Conservation (phyloP, 2,329 filamentous ascomycete genomes). For the Hirsutella minnesotensis region DNA sequence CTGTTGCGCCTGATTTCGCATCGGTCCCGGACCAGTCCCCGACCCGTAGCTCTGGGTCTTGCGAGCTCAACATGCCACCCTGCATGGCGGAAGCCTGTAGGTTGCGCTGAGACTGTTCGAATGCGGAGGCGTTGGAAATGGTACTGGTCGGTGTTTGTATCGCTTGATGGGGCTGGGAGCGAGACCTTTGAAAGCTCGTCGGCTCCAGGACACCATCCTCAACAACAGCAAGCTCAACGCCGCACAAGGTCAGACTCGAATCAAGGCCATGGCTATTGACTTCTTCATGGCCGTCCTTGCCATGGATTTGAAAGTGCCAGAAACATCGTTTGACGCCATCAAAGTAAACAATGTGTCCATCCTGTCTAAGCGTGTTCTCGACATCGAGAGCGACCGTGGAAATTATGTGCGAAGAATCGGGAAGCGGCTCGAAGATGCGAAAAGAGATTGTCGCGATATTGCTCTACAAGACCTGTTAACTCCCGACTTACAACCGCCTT, state of each 20-base stretch:
- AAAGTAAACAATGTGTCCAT: conserved; percentile 41
- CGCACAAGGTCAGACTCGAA: conserved; percentile 29
- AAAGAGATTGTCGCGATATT: conserved; percentile 44
- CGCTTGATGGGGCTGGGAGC: conserved; percentile 25
- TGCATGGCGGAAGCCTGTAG: conserved; percentile 6
- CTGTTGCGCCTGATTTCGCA: conserved; percentile 10
- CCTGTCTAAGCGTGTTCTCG: conserved; percentile 36
- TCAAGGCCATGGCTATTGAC: conserved; percentile 17
- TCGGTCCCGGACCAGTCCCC: conserved; percentile 16
- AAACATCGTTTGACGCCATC: conserved; percentile 37
- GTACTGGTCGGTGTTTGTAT: conserved; percentile 35
- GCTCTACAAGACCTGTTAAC: conserved; percentile 27
- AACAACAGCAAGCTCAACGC: conserved; percentile 29
- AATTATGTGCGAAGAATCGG: conserved; percentile 30
- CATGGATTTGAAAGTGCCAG: conserved; percentile 41
- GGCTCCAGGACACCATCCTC: conserved; percentile 42
- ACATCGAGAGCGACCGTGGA: conserved; percentile 36
- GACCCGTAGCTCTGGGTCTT: conserved; percentile 16
- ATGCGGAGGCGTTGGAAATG: conserved; percentile 26
- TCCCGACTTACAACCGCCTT: not conserved
- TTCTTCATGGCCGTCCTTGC: conserved; percentile 25
- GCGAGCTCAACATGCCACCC: not conserved
- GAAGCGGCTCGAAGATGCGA: conserved; percentile 40
- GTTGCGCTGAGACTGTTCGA: conserved; percentile 23
- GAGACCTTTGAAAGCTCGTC: conserved; percentile 29